Percentiles rank a stretch among this genome's conserved stretches.
Conservation (phyloP, 805 yeast species). For the Kuraishia hungarica region DNA sequence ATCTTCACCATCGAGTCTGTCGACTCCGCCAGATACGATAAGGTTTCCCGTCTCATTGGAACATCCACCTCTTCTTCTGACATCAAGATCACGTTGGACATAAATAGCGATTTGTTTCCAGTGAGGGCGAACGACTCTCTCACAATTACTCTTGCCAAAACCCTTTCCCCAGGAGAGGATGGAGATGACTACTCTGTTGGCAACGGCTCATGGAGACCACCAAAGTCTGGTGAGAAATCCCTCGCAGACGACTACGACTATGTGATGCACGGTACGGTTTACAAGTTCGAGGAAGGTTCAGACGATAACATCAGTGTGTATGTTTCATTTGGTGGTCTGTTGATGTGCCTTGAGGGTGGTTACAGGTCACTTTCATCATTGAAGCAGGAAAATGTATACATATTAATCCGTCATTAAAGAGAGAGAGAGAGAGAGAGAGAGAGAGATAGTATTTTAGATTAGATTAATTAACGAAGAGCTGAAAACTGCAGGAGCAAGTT, state of each 20-base stretch:
- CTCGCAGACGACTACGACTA: slow-evolving; percentile 96
- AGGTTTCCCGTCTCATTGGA: slow-evolving; percentile 83
- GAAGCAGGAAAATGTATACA: slow-evolving; percentile 90
- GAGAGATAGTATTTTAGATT: neutral
- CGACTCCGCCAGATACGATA: slow-evolving; percentile 86
- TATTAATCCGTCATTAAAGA: slow-evolving; percentile 62
- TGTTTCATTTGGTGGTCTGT: slow-evolving; percentile 91
- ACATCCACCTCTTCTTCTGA: slow-evolving; percentile 76
- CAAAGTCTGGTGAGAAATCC: slow-evolving; percentile 73
- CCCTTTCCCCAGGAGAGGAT: slow-evolving; percentile 46
- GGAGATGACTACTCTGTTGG: slow-evolving; percentile 38
- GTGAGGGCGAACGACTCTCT: slow-evolving; percentile 67
- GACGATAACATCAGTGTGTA: slow-evolving; percentile 74
- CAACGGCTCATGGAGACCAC: slow-evolving; percentile 71
- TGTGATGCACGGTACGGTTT: slow-evolving; percentile 96
- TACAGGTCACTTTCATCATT: slow-evolving; percentile 81
- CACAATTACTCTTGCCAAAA: slow-evolving; percentile 79
- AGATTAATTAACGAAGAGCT: neutral
- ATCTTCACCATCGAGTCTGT: slow-evolving; percentile 78
- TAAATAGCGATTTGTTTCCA: slow-evolving; percentile 89
- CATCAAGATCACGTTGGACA: slow-evolving; percentile 77
- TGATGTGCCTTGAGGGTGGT: slow-evolving; percentile 91
- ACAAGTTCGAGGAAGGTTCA: slow-evolving; percentile 86
- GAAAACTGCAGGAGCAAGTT: neutral
- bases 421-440: neutral